Evolutionary conservation across 1,139 yeast species (phyloP).

Genomic region (Arxiozyma heterogenica): DNA sequence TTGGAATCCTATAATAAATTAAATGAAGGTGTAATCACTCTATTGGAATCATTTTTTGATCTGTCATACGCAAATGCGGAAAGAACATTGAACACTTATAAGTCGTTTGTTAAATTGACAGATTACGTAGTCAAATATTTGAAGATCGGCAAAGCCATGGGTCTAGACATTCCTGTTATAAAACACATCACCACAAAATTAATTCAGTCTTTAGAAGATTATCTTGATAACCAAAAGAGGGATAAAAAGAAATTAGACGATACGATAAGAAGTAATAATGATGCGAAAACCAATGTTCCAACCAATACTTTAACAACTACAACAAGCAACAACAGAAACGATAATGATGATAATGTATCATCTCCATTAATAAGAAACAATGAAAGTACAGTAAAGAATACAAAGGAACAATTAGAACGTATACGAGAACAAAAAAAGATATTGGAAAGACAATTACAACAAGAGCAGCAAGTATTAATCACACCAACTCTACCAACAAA

Average conservation of each 20-base stretch:
- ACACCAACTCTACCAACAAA: slow-evolving; percentile 24
- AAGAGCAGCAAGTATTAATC: slow-evolving; percentile 21
- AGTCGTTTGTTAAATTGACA: slow-evolving; percentile 77
- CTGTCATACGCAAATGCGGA: slow-evolving; percentile 81
- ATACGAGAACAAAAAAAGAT: slow-evolving; percentile 25
- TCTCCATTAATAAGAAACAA: neutral
- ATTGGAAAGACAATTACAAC: slow-evolving; percentile 25
- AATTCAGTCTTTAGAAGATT: slow-evolving; percentile 79
- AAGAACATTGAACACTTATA: slow-evolving; percentile 74
- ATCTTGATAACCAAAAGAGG: slow-evolving; percentile 35
- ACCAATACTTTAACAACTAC: neutral
- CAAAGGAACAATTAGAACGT: slow-evolving; percentile 22
- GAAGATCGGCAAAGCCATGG: slow-evolving; percentile 84
- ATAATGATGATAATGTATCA: slow-evolving; percentile 14
- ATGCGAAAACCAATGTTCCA: slow-evolving; percentile 41
- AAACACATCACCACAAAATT: slow-evolving; percentile 95
- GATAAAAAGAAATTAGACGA: neutral
- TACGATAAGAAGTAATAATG: slow-evolving; percentile 49
- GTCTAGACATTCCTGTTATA: slow-evolving; percentile 86
- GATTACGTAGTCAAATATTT: slow-evolving; percentile 79
- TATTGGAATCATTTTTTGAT: slow-evolving; percentile 90
- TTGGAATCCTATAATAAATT: slow-evolving; percentile 76
- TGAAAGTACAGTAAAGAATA: slow-evolving; percentile 9
- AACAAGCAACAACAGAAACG: neutral
- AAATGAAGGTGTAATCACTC: slow-evolving; percentile 90